These are phyloP conservation scores for Closterium sp. DNA, from an alignment of 139 green algal species.

Conservation along the genomic window DNA sequence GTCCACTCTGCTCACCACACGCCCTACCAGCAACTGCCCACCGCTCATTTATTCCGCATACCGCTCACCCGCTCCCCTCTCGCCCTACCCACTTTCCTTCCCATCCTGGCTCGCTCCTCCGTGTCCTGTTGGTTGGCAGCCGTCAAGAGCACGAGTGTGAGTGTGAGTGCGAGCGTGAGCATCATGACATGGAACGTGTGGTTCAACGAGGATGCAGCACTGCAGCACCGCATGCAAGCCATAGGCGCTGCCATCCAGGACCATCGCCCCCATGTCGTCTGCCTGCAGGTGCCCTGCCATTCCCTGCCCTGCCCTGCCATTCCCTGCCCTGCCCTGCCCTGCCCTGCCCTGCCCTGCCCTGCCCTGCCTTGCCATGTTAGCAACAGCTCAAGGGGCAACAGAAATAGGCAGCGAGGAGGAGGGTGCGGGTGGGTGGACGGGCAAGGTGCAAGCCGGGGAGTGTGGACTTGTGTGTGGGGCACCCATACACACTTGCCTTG, in stretches of 20 bases:
- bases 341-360: too few species aligned
- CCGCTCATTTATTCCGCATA: background rate
- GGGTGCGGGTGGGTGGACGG: too few species aligned
- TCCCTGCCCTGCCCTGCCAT: background rate
- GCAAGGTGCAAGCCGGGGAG: too few species aligned
- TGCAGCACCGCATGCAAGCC: conserved; percentile 44
- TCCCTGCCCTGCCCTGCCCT: too few species aligned
- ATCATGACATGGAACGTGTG: conserved; percentile 59
- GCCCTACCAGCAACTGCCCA: background rate
- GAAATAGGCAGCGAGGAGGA: too few species aligned
- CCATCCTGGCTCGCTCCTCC: background rate
- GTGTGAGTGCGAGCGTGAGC: background rate
- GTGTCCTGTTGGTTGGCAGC: background rate
- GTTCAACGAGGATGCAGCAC: conserved; percentile 50
- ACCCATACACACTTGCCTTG: too few species aligned
- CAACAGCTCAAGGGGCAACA: too few species aligned
- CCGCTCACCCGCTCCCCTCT: background rate
- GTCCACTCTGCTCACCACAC: background rate
- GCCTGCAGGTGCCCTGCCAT: conserved; percentile 27
- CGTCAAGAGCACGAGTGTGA: too few species aligned
- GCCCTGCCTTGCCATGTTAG: too few species aligned
- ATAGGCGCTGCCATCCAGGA: conserved; percentile 37
- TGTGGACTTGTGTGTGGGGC: too few species aligned
- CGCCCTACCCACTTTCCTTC: background rate
- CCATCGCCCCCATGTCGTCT: conserved; percentile 52